A percentile compares a stretch with the other conserved stretches of the same genome.
Evolutionary conservation across 163 green algal species (phyloP).

Genomic region (Scenedesmus sp.): DNA sequence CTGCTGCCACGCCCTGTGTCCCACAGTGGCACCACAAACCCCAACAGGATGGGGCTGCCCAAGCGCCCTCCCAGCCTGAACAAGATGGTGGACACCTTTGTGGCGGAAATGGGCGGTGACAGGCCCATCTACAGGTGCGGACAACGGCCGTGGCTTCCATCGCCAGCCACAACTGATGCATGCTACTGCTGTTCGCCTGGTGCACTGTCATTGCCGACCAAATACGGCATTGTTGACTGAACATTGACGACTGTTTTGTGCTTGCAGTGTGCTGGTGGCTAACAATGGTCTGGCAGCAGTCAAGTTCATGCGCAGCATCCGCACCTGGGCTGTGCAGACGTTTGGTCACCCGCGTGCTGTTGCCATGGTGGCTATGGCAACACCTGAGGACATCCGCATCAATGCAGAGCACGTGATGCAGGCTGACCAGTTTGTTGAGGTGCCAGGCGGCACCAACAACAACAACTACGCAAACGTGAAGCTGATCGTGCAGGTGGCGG

Average conservation of each 20-base stretch:
- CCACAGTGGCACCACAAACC: slow-evolving; percentile 48
- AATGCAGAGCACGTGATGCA: slow-evolving; percentile 95
- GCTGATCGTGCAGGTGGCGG: slow-evolving; percentile 93
- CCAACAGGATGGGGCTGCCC: slow-evolving; percentile 66
- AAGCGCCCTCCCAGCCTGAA: slow-evolving; percentile 67
- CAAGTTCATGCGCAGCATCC: slow-evolving; percentile 97
- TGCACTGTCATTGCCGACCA: neutral
- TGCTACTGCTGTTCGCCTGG: neutral
- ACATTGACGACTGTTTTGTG: neutral
- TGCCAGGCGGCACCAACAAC: slow-evolving; percentile 96
- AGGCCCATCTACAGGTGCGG: slow-evolving; percentile 83
- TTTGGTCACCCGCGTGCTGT: slow-evolving; percentile 82
- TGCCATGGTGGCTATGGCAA: slow-evolving; percentile 93
- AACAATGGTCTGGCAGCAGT: slow-evolving; percentile 99
- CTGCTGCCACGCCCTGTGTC: neutral
- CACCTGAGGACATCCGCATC: slow-evolving; percentile 96
- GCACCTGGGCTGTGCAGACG: slow-evolving; percentile 85
- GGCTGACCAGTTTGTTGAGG: slow-evolving; percentile 98
- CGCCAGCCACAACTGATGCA: neutral
- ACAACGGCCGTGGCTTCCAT: neutral
- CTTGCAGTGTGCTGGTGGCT: slow-evolving; percentile 92
- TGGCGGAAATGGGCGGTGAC: slow-evolving; percentile 75
- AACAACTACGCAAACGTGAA: slow-evolving; percentile 99
- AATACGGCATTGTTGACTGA: neutral
- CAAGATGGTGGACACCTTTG: slow-evolving; percentile 71